Evolutionary conservation across 805 yeast species (phyloP).

Genomic region (Barnettozyma sp.): DNA sequence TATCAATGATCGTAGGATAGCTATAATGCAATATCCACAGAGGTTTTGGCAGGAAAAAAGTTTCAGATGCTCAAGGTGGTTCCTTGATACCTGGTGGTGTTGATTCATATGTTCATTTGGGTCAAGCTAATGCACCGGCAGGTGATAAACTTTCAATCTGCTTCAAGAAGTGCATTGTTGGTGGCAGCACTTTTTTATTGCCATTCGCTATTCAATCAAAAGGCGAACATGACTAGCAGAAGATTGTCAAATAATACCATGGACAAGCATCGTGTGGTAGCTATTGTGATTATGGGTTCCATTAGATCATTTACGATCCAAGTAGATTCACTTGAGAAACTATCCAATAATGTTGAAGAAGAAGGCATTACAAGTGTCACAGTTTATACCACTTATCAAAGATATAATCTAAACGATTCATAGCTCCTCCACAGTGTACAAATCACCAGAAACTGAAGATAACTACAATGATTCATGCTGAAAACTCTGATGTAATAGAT

Average conservation of each 20-base stretch:
- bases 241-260: slow-evolving; percentile 29
- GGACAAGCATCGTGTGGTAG: slow-evolving; percentile 26
- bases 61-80: slow-evolving; percentile 42
- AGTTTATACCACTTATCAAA: slow-evolving; percentile 41
- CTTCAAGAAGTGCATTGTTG: slow-evolving; percentile 41
- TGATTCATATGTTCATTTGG: slow-evolving; percentile 43
- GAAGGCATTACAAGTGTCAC: slow-evolving; percentile 20
- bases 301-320: slow-evolving; percentile 36
- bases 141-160: slow-evolving; percentile 40
- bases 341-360: slow-evolving; percentile 28
- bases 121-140: slow-evolving; percentile 35
- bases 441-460: slow-evolving; percentile 35
- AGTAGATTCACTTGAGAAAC: slow-evolving; percentile 26
- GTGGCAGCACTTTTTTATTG: slow-evolving; percentile 44
- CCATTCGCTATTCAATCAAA: slow-evolving; percentile 41
- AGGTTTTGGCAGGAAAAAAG: slow-evolving; percentile 21
- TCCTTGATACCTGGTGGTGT: slow-evolving; percentile 46
- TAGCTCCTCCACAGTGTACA: slow-evolving; percentile 34
- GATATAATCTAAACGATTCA: slow-evolving; percentile 34
- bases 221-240: slow-evolving; percentile 24
- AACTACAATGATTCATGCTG: slow-evolving; percentile 48
- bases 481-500: slow-evolving; percentile 39
- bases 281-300: slow-evolving; percentile 44
- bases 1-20: slow-evolving; percentile 33
- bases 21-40: slow-evolving; percentile 31